Conservation (phyloP, 225 moss, liverwort and hornwort species). For the Sphagnum tenellum region DNA sequence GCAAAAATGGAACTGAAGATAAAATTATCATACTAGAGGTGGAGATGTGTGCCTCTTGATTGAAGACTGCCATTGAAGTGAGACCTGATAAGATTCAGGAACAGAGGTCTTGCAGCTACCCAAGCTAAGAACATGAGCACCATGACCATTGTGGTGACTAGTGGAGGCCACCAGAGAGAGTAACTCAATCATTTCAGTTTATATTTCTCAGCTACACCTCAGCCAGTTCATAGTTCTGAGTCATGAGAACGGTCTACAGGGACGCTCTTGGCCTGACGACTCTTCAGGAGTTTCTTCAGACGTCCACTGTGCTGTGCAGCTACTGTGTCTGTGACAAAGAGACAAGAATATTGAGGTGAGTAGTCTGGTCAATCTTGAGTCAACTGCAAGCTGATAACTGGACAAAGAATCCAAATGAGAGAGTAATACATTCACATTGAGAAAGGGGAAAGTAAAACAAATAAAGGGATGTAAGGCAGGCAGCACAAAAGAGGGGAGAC, state of each 20-base stretch:
- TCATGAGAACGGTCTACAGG: conserved; percentile 7
- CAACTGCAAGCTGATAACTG: not conserved
- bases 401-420: not conserved
- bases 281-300: conserved; percentile 42
- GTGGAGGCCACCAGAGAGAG: conserved; percentile 36
- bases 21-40: too few relatives aligned
- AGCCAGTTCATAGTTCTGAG: conserved; percentile 72
- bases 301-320: conserved; percentile 62
- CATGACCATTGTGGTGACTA: conserved; percentile 47
- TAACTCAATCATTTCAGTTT: conserved; percentile 14
- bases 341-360: not conserved
- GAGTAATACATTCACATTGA: not conserved
- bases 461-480: not conserved
- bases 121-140: conserved; percentile 42
- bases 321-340: conserved; percentile 50
- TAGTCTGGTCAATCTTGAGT: too few relatives aligned
- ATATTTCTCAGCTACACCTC: conserved; percentile 51
- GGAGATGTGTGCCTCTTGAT: too few relatives aligned
- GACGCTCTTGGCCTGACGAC: conserved; percentile 10
- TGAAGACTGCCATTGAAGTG: too few relatives aligned
- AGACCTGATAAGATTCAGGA: too few relatives aligned
- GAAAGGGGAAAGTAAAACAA: not conserved
- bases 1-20: too few relatives aligned
- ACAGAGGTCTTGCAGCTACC: conserved; percentile 8
- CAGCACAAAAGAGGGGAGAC: not conserved